phyloP scores from a whole-genome alignment of 441 rosid species.

The Pelargonium cotyledonis region DNA sequence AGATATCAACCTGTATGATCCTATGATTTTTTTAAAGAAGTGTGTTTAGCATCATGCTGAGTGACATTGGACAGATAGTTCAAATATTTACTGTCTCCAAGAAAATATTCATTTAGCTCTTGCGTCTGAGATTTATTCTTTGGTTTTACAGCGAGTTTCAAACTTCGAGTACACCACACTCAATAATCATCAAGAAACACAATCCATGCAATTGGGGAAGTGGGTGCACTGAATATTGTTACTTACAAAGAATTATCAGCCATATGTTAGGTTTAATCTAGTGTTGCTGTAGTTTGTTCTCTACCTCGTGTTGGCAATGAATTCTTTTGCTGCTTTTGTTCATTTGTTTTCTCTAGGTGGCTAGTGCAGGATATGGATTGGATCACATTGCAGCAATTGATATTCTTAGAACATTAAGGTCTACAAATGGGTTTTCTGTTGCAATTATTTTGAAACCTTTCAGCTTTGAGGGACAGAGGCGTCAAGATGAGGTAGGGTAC shows the following conservation, averaged over 20 bases:
- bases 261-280: neutral
- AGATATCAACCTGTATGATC: neutral
- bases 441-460: conserved; percentile 77
- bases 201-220: neutral
- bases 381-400: conserved; percentile 54
- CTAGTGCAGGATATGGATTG: conserved; percentile 67
- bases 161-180: neutral
- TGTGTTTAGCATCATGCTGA: neutral
- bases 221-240: neutral
- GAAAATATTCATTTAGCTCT: neutral
- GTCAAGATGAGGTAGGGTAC: conserved; percentile 64
- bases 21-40: neutral
- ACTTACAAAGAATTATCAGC: neutral
- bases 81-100: neutral
- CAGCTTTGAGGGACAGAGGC: conserved; percentile 86
- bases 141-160: neutral
- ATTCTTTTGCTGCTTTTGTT: neutral
- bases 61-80: neutral
- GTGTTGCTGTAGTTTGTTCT: neutral
- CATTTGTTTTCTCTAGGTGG: conserved; percentile 40
- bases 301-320: neutral
- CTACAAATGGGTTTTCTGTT: conserved; percentile 47
- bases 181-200: neutral
- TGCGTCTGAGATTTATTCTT: neutral
- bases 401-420: conserved; percentile 50